Percentiles rank a stretch among this genome's conserved stretches.
These are phyloP conservation scores for Physcomitrium patens DNA, from an alignment of 225 moss, liverwort and hornwort species.

Conservation along the genomic window DNA sequence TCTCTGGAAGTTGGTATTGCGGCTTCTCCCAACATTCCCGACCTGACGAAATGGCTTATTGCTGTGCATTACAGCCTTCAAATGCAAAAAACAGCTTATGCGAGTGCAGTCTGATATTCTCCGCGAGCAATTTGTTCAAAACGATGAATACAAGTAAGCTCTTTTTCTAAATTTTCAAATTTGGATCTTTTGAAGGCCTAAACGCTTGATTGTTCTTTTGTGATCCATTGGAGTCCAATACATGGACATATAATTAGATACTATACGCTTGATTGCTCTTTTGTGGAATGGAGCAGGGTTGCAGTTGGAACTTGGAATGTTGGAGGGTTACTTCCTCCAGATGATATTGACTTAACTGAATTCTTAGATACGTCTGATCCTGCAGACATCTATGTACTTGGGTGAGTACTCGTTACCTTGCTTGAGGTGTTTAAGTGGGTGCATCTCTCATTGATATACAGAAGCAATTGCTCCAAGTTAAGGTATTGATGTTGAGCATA, in stretches of 20 bases:
- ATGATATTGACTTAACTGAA: conserved; percentile 56
- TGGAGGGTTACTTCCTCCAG: conserved; percentile 62
- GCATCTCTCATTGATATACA: background rate
- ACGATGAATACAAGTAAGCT: conserved; percentile 55
- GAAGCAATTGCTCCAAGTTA: background rate
- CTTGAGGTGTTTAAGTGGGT: conserved; percentile 14
- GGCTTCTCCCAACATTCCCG: background rate
- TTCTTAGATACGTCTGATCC: conserved; percentile 52
- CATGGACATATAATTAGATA: background rate
- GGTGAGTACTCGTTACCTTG: conserved; percentile 33
- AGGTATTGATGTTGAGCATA: background rate
- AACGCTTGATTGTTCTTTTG: background rate
- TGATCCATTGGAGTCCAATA: background rate
- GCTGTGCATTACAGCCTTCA: conserved; percentile 39
- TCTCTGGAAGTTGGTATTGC: background rate
- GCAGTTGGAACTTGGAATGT: conserved; percentile 73
- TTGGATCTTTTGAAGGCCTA: background rate
- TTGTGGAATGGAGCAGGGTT: conserved; percentile 35
- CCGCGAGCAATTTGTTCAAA: conserved; percentile 47
- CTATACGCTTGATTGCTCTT: no score
- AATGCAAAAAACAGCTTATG: conserved; percentile 32
- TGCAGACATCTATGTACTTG: conserved; percentile 65
- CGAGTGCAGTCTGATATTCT: conserved; percentile 46
- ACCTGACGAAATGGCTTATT: conserved; percentile 24
- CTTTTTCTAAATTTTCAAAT: background rate